Conservation (phyloP, 352 stramenopile genomes). For the Phytophthora sansomeana region DNA sequence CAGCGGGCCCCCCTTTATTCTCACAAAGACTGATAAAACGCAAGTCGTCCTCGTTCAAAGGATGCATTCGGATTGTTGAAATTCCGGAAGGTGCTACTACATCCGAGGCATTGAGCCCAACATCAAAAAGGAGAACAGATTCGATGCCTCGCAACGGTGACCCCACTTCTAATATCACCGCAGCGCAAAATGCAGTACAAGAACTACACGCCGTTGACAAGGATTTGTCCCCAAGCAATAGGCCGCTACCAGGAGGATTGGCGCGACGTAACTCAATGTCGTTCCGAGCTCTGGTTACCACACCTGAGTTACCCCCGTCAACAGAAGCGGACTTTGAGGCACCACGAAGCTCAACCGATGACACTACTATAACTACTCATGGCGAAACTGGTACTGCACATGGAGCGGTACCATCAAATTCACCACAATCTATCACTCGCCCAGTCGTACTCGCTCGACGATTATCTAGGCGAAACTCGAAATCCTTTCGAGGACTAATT, state of each 20-base stretch:
- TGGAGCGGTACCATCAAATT: background rate
- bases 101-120: conserved; percentile 17
- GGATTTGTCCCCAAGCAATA: background rate
- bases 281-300: conserved; percentile 11
- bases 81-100: conserved; percentile 7
- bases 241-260: background rate
- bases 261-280: conserved; percentile 15
- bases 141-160: conserved; percentile 2
- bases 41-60: conserved; percentile 25
- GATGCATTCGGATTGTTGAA: background rate
- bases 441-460: conserved; percentile 3
- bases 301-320: background rate
- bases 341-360: no score
- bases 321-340: background rate
- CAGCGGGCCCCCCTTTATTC: background rate
- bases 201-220: background rate
- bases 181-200: conserved; percentile 1
- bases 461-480: conserved; percentile 3
- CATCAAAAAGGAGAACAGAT: conserved; percentile 22
- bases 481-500: conserved; percentile 4
- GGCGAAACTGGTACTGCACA: background rate
- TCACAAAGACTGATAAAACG: conserved; percentile 21
- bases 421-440: background rate
- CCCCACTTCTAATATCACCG: background rate
- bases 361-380: no score